phyloP scores from a whole-genome alignment of 345 rosid genomes.

The Arabidopsis arenosa region DNA sequence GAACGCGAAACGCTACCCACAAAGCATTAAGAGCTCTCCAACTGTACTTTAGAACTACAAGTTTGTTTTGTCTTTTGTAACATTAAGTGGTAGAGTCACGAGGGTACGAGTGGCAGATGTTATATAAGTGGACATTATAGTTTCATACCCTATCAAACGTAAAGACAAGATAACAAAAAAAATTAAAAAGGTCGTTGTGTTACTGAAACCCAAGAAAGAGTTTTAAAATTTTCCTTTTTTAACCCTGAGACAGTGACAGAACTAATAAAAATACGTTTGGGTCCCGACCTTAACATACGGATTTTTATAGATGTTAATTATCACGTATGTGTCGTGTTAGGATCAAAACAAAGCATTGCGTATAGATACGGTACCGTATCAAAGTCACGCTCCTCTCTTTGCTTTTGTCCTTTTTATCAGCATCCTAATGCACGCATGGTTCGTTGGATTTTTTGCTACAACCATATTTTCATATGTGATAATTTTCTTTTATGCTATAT shows the following conservation, averaged over 20 bases:
- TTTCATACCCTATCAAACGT: slow-evolving; percentile 43
- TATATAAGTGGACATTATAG: slow-evolving; percentile 45
- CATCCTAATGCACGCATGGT: slow-evolving; percentile 44
- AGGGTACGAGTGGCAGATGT: slow-evolving; percentile 39
- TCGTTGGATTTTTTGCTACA: slow-evolving; percentile 34
- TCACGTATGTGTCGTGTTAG: slow-evolving; percentile 48
- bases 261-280: slow-evolving; percentile 19
- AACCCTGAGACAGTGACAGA: slow-evolving; percentile 34
- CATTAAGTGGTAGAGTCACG: slow-evolving; percentile 42
- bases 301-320: slow-evolving; percentile 26
- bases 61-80: slow-evolving; percentile 45
- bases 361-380: slow-evolving; percentile 48
- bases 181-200: background rate
- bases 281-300: slow-evolving; percentile 29
- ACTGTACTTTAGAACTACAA: slow-evolving; percentile 32
- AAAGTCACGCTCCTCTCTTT: slow-evolving; percentile 42
- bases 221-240: background rate
- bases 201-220: slow-evolving; percentile 31
- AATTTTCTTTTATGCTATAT: background rate
- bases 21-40: slow-evolving; percentile 35
- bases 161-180: slow-evolving; percentile 39
- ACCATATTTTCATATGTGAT: slow-evolving; percentile 23
- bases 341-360: slow-evolving; percentile 37
- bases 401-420: slow-evolving; percentile 41
- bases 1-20: slow-evolving; percentile 15